Percentiles rank a stretch among this genome's conserved stretches.
Conservation (phyloP, 1,139 yeast species). For the Kurtzmaniella quercitrusa region DNA sequence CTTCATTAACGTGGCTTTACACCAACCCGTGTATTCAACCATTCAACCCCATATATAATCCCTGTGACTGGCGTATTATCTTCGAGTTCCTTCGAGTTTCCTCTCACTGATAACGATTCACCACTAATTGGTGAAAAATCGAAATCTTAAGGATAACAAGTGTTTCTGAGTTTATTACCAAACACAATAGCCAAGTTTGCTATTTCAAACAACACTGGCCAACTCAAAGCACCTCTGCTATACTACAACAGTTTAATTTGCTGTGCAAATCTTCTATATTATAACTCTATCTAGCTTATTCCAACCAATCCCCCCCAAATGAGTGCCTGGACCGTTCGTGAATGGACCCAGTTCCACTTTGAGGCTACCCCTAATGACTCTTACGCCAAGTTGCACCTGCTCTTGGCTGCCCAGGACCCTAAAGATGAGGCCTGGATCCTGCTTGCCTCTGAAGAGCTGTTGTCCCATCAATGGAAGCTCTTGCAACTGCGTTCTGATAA, state of each 20-base stretch:
- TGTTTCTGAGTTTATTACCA: too few relatives aligned
- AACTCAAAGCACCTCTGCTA: too few relatives aligned
- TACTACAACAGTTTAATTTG: too few relatives aligned
- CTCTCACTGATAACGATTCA: neutral
- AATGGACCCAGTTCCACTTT: constrained; percentile 71
- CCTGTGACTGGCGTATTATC: neutral
- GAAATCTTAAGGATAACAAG: too few relatives aligned
- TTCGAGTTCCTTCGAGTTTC: neutral
- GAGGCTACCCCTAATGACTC: constrained; percentile 63
- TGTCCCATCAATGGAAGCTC: constrained; percentile 74
- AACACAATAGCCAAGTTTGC: too few relatives aligned
- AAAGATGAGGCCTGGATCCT: constrained; percentile 91
- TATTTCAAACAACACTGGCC: too few relatives aligned
- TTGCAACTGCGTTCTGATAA: constrained; percentile 61
- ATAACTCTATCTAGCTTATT: neutral
- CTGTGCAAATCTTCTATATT: too few relatives aligned
- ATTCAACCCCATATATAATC: neutral
- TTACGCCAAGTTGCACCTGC: constrained; percentile 39
- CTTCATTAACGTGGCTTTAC: neutral
- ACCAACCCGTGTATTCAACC: neutral
- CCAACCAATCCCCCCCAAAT: constrained; percentile 6
- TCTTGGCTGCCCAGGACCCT: constrained; percentile 44
- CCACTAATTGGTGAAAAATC: too few relatives aligned
- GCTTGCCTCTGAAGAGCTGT: constrained; percentile 54
- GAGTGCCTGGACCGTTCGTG: constrained; percentile 40